A percentile compares a stretch with the other conserved stretches of the same genome.
These are phyloP conservation scores for Salix brachista DNA, from an alignment of 345 rosid genomes.

Conservation along the genomic window DNA sequence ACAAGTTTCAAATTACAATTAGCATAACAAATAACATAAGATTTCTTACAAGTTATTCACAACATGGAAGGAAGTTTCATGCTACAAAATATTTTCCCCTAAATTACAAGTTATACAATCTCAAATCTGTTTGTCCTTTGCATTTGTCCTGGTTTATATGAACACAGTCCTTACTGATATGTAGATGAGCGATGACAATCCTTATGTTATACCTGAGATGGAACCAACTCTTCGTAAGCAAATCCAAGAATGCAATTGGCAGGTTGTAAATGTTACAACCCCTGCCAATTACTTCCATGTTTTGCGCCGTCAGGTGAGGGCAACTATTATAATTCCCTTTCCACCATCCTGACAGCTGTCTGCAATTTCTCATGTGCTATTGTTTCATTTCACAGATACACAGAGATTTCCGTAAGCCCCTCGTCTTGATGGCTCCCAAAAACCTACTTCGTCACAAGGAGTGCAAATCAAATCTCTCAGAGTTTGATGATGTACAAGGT, in stretches of 20 bases:
- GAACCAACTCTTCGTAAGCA: constrained; percentile 68
- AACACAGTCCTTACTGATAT: neutral
- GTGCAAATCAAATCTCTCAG: constrained; percentile 88
- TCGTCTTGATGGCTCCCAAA: constrained; percentile 83
- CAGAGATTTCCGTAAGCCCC: constrained; percentile 90
- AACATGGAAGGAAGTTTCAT: neutral
- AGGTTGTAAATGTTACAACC: constrained; percentile 80
- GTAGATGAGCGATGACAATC: constrained; percentile 89
- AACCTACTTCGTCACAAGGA: constrained; percentile 87
- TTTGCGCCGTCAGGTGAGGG: constrained; percentile 64
- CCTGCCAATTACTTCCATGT: constrained; percentile 91
- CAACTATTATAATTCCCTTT: neutral
- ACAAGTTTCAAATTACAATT: neutral
- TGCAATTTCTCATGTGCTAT: constrained; percentile 1
- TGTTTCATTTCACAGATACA: constrained; percentile 45
- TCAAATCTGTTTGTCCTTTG: neutral
- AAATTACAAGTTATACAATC: neutral
- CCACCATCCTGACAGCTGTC: neutral
- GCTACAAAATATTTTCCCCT: neutral
- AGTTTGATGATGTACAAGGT: constrained; percentile 93
- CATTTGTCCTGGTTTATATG: neutral
- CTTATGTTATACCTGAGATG: constrained; percentile 75
- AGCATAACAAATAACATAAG: neutral
- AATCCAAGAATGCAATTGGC: constrained; percentile 88
- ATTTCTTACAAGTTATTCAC: neutral